Base-by-base conservation (phyloP, 1,284 basidiomycete species). In the Albatrellus sp. region DNA sequence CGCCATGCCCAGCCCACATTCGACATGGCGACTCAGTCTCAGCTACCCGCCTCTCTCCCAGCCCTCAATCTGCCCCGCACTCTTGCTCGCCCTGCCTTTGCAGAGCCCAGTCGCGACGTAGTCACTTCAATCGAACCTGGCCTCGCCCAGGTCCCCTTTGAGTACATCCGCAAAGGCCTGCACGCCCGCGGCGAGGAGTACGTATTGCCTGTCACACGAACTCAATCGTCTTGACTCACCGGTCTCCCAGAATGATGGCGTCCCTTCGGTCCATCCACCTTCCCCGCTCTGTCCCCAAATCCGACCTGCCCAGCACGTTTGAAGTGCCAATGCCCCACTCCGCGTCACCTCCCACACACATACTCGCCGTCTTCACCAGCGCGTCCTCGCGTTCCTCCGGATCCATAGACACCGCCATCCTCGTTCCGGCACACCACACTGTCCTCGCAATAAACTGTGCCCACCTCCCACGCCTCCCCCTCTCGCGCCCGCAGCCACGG, bases 391-490 rank as follows among this genome's bases (percentile, higher is more conserved):
- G 64, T 5, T 52, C 54, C 11, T 63, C 63, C 24, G 65, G 67
- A n/a, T 8, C 5, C 39, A 63, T 65, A 32, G 49, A 57, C 37
- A 51, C 55, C 5, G 55, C 53, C 10, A 56, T 65, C 35, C 59
- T 80, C 35, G 65, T 77, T 53, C 72, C 77, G 5, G 64, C 76
- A 1, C 79, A 81, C 55, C 64, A 69, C 14, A 56, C 80, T 19
- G 66, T 76, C 35, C 63, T 81, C 37, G 77, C 75, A 3, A 67
- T 74, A 0, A 68, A 77, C 47, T 81, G 78, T 55, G 67, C 77
- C 2, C 62, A 66, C 17, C 64, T 81, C 39, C 78, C 77, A 9
- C 65, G 65, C 34, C 56, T 80, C 1, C 72, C 77, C 1, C 51
- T 61, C 11, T 62, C 4, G 47, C 58, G 11, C 54, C 44, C 11